Conservation (phyloP, 257 asterid genomes). For the Gentiana dahurica region DNA sequence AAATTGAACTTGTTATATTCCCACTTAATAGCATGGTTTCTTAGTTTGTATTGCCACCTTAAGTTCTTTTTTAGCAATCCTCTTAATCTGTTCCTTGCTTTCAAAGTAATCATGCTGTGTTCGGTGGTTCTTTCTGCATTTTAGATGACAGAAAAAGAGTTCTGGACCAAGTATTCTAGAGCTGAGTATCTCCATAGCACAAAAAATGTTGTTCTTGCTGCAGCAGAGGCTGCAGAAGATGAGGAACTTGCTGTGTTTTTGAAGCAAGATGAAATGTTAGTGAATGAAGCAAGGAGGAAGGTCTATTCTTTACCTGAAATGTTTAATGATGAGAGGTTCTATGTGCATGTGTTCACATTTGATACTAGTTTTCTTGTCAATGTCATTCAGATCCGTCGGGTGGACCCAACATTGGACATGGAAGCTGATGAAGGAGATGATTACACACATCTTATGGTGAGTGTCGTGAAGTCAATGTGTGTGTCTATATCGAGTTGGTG, state of each 20-base stretch:
- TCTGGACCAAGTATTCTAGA: constrained; percentile 97
- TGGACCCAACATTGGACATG: constrained; percentile 92
- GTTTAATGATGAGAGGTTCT: not conserved
- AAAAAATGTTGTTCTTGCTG: constrained; percentile 84
- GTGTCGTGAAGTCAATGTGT: constrained; percentile 6
- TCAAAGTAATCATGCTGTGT: constrained; percentile 1
- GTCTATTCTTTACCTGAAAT: constrained; percentile 17
- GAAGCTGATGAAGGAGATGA: constrained; percentile 97
- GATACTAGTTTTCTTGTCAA: not conserved
- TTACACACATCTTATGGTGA: constrained; percentile 83
- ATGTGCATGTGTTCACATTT: not conserved
- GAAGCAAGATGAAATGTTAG: constrained; percentile 86
- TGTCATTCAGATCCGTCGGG: constrained; percentile 68
- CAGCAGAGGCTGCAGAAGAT: constrained; percentile 99
- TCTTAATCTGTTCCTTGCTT: not conserved
- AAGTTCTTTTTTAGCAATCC: constrained; percentile 4
- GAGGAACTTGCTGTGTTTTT: constrained; percentile 96
- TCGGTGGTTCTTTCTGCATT: constrained; percentile 6
- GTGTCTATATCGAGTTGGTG: not conserved
- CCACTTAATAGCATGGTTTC: constrained; percentile 9
- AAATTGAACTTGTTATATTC: constrained; percentile 2
- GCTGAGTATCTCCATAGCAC: constrained; percentile 96
- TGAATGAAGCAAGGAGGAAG: constrained; percentile 86
- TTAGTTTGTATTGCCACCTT: not conserved
- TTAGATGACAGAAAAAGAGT: constrained; percentile 89